phyloP scores from a whole-genome alignment of 176 grass and related monocot species.

The Tillandsia fasciculata region DNA sequence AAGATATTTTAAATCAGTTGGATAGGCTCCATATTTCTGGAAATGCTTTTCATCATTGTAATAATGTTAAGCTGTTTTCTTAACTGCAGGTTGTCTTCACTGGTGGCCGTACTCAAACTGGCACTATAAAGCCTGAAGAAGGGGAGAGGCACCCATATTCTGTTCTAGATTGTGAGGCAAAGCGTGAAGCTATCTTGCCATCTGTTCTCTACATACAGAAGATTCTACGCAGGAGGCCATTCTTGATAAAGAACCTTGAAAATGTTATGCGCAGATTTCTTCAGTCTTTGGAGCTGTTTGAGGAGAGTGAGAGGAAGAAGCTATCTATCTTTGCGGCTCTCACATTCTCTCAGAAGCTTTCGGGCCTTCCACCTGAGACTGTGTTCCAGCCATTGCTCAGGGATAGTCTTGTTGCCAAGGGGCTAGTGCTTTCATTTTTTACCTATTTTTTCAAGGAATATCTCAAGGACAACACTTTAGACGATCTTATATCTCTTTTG shows the following conservation, averaged over 20 bases:
- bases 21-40: neutral
- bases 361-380: constrained; percentile 87
- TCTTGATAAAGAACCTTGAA: constrained; percentile 96
- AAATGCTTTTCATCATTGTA: neutral
- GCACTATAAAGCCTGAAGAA: constrained; percentile 92
- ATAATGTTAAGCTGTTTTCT: neutral
- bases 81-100: constrained; percentile 72
- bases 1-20: constrained; percentile 1
- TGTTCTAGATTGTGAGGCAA: constrained; percentile 62
- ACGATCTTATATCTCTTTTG: constrained; percentile 87
- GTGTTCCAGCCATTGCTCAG: constrained; percentile 89
- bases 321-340: constrained; percentile 90
- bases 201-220: constrained; percentile 90
- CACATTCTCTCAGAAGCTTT: constrained; percentile 93
- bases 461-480: constrained; percentile 77
- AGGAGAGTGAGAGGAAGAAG: constrained; percentile 88
- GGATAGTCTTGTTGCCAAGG: constrained; percentile 96
- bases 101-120: constrained; percentile 81
- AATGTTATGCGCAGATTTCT: constrained; percentile 95
- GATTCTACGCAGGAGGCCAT: constrained; percentile 71
- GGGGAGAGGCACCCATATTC: constrained; percentile 73
- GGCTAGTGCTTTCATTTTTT: constrained; percentile 86
- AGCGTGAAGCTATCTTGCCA: constrained; percentile 78
- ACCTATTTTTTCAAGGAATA: constrained; percentile 93
- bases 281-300: constrained; percentile 87